These are phyloP conservation scores for Volvox africanus DNA, from an alignment of 139 green algal species.

Conservation along the genomic window DNA sequence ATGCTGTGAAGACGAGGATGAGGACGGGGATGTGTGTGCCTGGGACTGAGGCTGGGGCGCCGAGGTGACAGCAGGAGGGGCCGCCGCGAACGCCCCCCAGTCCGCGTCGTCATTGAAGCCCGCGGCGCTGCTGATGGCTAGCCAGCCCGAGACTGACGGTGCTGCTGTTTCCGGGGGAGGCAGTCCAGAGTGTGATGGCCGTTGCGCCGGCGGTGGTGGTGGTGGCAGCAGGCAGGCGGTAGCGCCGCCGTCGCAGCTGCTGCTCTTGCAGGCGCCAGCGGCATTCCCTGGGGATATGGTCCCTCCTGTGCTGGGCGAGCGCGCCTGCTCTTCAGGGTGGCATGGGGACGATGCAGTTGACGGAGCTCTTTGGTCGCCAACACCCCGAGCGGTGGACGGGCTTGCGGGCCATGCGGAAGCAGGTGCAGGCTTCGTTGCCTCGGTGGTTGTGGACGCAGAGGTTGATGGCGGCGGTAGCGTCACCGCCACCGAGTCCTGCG, in stretches of 20 bases:
- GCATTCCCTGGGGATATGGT: no score
- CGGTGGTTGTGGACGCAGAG: no score
- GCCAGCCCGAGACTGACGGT: background rate
- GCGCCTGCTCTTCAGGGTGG: background rate
- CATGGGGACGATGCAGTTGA: no score
- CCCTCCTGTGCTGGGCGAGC: background rate
- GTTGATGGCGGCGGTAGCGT: no score
- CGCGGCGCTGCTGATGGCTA: background rate
- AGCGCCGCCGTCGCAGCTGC: background rate
- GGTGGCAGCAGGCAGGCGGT: background rate
- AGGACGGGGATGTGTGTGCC: background rate
- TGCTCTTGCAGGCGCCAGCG: background rate
- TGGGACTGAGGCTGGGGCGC: background rate
- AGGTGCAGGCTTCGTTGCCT: background rate
- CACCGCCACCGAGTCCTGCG: background rate
- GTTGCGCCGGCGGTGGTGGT: background rate
- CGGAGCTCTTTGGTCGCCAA: background rate
- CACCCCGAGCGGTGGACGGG: background rate
- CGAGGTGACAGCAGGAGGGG: background rate
- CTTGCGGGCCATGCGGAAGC: background rate
- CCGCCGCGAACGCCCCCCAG: slow-evolving; percentile 28
- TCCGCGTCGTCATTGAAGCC: slow-evolving; percentile 46
- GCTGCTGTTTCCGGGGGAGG: background rate
- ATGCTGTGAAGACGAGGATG: background rate
- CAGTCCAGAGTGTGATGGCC: background rate